These are phyloP conservation scores for Hortiboletus campestris DNA, from an alignment of 768 basidiomycete genomes.

Conservation along the genomic window DNA sequence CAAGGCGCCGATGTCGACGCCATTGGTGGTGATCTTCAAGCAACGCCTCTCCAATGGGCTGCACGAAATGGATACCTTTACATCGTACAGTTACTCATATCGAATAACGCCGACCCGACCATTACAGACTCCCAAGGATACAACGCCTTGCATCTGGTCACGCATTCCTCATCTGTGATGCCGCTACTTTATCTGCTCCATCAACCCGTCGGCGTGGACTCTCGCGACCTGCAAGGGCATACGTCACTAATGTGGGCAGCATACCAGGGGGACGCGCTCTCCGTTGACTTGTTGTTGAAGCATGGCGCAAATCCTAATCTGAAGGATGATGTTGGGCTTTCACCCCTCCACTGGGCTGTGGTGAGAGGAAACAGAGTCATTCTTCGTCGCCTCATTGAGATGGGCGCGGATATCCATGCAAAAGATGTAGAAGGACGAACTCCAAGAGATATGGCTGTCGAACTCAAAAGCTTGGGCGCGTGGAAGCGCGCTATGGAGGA, in stretches of 20 bases:
- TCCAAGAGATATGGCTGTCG: conserved; percentile 90
- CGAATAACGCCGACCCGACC: conserved; percentile 89
- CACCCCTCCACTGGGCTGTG: conserved; percentile 96
- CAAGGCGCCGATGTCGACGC: conserved; percentile 95
- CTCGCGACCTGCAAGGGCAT: conserved; percentile 87
- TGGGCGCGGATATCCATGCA: conserved; percentile 76
- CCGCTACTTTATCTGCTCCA: conserved; percentile 88
- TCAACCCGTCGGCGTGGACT: conserved; percentile 91
- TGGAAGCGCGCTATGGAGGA: conserved; percentile 90
- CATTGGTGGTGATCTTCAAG: conserved; percentile 88
- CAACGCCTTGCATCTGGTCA: conserved; percentile 93
- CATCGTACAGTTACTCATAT: conserved; percentile 87
- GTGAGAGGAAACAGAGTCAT: conserved; percentile 90
- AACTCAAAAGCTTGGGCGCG: conserved; percentile 86
- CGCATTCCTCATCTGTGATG: conserved; percentile 94
- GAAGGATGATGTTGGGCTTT: conserved; percentile 78
- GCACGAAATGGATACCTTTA: conserved; percentile 96
- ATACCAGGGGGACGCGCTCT: conserved; percentile 96
- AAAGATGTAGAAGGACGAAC: conserved; percentile 86
- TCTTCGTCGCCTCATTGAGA: conserved; percentile 81
- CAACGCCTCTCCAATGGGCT: conserved; percentile 98
- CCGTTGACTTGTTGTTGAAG: conserved; percentile 84
- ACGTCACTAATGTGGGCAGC: conserved; percentile 98
- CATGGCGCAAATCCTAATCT: conserved; percentile 81
- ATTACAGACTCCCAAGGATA: conserved; percentile 93